phyloP scores from a whole-genome alignment of 805 yeast species.

The Starmerella bombicola region DNA sequence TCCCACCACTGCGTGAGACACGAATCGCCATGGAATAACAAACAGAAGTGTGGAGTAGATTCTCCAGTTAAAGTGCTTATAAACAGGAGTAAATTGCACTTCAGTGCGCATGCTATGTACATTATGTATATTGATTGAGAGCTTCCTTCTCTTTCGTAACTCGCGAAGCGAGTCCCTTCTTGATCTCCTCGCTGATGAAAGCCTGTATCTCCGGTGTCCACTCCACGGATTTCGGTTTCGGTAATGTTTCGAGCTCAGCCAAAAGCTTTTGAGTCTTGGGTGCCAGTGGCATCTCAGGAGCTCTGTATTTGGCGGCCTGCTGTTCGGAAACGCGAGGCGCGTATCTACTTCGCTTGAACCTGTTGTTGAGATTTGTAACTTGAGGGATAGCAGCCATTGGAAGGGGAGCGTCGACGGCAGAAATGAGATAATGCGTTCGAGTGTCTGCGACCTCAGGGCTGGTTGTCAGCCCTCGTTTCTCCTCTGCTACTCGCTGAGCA shows the following conservation, averaged over 20 bases:
- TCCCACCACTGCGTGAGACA: too few relatives aligned
- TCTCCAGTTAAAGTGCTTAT: too few relatives aligned
- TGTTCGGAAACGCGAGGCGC: conserved; percentile 44
- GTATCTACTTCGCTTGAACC: conserved; percentile 40
- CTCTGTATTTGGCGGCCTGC: conserved; percentile 48
- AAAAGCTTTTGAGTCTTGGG: conserved; percentile 36
- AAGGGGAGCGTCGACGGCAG: conserved; percentile 52
- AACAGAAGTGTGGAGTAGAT: too few relatives aligned
- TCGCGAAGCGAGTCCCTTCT: conserved; percentile 21
- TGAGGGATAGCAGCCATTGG: conserved; percentile 55
- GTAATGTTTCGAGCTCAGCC: conserved; percentile 24
- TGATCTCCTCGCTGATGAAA: conserved; percentile 36
- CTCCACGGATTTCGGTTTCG: conserved; percentile 27
- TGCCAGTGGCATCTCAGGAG: conserved; percentile 69
- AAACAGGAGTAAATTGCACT: not conserved
- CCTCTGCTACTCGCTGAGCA: conserved; percentile 32
- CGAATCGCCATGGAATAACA: too few relatives aligned
- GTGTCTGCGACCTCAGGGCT: conserved; percentile 45
- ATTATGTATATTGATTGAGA: conserved; percentile 11
- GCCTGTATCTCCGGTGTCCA: conserved; percentile 44
- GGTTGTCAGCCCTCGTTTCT: conserved; percentile 42
- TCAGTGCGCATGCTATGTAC: not conserved
- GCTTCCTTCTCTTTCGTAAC: conserved; percentile 14
- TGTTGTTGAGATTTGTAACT: conserved; percentile 66
- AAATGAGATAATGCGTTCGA: conserved; percentile 61